These are phyloP conservation scores for Nakazawaea pomicola DNA, from an alignment of 805 yeast species.

Conservation along the genomic window DNA sequence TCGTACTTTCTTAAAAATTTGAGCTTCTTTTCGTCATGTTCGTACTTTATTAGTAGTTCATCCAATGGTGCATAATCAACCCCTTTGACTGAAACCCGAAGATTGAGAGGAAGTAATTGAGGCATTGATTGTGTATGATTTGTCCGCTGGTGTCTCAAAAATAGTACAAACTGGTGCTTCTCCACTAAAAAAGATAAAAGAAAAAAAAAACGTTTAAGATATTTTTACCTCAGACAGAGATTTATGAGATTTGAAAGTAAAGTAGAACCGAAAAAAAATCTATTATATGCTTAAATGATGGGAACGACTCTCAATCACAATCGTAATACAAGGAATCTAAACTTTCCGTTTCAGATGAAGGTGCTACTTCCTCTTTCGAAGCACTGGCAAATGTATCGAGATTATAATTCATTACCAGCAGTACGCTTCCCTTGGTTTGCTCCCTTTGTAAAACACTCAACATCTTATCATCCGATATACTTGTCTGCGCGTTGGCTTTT, in stretches of 20 bases:
- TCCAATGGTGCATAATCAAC: slow-evolving; percentile 13
- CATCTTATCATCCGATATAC: not conserved
- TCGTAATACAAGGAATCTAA: not conserved
- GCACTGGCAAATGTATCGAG: slow-evolving; percentile 3
- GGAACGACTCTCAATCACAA: not conserved
- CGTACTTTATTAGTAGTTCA: slow-evolving; percentile 8
- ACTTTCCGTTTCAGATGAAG: too few relatives aligned
- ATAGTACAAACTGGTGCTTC: too few relatives aligned
- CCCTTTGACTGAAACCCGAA: slow-evolving; percentile 8
- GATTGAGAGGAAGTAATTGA: slow-evolving; percentile 2
- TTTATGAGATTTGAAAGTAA: not conserved
- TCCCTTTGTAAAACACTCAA: slow-evolving; percentile 4
- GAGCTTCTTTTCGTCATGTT: slow-evolving; percentile 8
- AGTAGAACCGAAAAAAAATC: not conserved
- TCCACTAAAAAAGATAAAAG: too few relatives aligned
- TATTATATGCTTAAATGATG: too few relatives aligned
- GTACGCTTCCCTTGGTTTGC: slow-evolving; percentile 7
- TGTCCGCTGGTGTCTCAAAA: too few relatives aligned
- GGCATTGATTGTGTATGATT: too few relatives aligned
- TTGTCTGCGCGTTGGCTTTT: too few relatives aligned
- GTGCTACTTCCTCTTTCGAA: too few relatives aligned
- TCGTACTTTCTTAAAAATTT: slow-evolving; percentile 9
- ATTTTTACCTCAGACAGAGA: too few relatives aligned
- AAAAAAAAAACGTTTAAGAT: too few relatives aligned
- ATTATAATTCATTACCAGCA: slow-evolving; percentile 11